phyloP scores from a whole-genome alignment of 768 basidiomycete genomes.

The Phlebiopsis gigantea region DNA sequence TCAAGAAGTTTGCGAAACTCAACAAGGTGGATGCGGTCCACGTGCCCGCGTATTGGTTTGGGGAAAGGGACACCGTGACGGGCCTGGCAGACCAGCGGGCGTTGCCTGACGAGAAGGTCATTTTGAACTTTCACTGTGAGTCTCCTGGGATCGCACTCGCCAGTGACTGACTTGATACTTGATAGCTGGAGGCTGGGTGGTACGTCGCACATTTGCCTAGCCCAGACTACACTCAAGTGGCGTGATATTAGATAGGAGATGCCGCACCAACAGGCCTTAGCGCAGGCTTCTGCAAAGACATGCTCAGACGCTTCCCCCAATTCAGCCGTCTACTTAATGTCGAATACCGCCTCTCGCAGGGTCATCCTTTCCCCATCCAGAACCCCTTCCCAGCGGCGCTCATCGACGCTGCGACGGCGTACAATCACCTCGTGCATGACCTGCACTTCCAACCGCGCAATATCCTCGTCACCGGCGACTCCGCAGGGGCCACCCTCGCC shows the following conservation, averaged over 20 bases:
- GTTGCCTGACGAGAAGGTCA: slow-evolving; percentile 17
- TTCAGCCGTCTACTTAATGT: slow-evolving; percentile 29
- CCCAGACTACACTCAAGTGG: background rate
- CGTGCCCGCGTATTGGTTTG: slow-evolving; percentile 22
- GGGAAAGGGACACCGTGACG: background rate
- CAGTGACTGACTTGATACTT: background rate
- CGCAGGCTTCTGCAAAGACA: background rate
- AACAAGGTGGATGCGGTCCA: slow-evolving; percentile 19
- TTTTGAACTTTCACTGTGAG: slow-evolving; percentile 19
- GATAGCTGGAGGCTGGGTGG: slow-evolving; percentile 11
- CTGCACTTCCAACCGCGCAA: slow-evolving; percentile 38
- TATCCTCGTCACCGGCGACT: slow-evolving; percentile 48
- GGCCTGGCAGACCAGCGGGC: slow-evolving; percentile 7
- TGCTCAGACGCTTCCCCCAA: slow-evolving; percentile 2
- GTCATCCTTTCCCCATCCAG: slow-evolving; percentile 22
- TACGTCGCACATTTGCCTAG: background rate
- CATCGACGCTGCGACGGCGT: slow-evolving; percentile 47
- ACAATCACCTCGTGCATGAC: slow-evolving; percentile 39
- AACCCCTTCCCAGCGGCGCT: slow-evolving; percentile 51
- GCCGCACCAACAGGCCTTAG: slow-evolving; percentile 1
- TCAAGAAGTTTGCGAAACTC: slow-evolving; percentile 20
- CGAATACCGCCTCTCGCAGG: slow-evolving; percentile 42
- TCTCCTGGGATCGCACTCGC: background rate
- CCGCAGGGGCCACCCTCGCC: slow-evolving; percentile 49
- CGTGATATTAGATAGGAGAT: slow-evolving; percentile 7